Conservation (phyloP, 2,329 filamentous ascomycete genomes). For the Cucurbitaria berberidis region DNA sequence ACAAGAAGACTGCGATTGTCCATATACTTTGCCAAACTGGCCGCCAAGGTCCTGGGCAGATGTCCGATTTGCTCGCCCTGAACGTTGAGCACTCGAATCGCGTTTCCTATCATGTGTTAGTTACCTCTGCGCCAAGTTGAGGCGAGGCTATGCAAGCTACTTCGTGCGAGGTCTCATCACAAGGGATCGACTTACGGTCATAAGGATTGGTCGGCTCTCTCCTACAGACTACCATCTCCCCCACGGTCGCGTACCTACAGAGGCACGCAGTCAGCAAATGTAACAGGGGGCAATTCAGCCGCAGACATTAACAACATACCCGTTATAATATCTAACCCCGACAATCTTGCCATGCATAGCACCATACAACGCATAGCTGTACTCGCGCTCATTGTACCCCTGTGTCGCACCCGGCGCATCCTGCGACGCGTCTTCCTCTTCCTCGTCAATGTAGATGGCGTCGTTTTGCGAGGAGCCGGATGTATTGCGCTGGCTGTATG, state of each 20-base stretch:
- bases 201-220: constrained; percentile 70
- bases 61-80: constrained; percentile 79
- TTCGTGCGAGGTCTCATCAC: not conserved
- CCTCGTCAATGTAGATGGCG: constrained; percentile 33
- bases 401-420: constrained; percentile 38
- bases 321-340: constrained; percentile 55
- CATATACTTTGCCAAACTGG: constrained; percentile 76
- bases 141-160: not conserved
- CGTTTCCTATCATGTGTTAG: constrained; percentile 58
- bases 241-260: constrained; percentile 44
- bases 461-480: constrained; percentile 36
- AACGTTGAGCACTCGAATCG: constrained; percentile 80
- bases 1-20: constrained; percentile 61
- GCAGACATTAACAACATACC: no score
- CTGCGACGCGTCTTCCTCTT: constrained; percentile 37
- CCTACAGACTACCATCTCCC: constrained; percentile 46
- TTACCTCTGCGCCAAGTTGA: not conserved
- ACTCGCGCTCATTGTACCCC: constrained; percentile 29
- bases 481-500: constrained; percentile 10
- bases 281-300: no score
- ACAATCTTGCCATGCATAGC: constrained; percentile 62
- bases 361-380: constrained; percentile 40
- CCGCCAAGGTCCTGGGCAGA: constrained; percentile 69
- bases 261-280: no score
- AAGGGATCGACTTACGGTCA: constrained; percentile 22